phyloP scores from a whole-genome alignment of 1,139 yeast genomes.

The Zygoascus sp. region DNA sequence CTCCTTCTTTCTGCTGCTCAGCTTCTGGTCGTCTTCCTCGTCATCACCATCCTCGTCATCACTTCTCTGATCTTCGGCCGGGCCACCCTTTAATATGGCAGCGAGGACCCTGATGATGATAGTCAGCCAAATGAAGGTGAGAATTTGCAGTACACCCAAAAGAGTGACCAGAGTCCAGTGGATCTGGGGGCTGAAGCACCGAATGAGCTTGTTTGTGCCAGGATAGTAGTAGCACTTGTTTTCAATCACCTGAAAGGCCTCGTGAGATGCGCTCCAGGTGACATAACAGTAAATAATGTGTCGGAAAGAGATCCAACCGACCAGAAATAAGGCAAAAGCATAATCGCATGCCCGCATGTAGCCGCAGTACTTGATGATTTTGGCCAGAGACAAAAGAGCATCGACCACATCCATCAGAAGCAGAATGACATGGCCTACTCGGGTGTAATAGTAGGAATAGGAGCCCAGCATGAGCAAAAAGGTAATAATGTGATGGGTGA shows the following conservation, averaged over 20 bases:
- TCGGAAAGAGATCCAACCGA: slow-evolving; percentile 66
- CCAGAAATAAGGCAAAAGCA: slow-evolving; percentile 62
- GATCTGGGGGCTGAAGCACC: slow-evolving; percentile 58
- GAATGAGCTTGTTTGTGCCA: slow-evolving; percentile 26
- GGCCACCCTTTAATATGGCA: slow-evolving; percentile 63
- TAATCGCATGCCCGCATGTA: slow-evolving; percentile 56
- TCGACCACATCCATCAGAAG: slow-evolving; percentile 84
- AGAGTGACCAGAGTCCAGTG: slow-evolving; percentile 52
- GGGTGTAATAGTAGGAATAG: slow-evolving; percentile 64
- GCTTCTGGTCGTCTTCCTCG: neutral
- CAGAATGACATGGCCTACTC: slow-evolving; percentile 75
- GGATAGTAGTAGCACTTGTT: slow-evolving; percentile 25
- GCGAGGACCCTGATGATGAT: slow-evolving; percentile 66
- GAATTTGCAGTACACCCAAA: slow-evolving; percentile 60
- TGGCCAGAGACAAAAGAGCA: slow-evolving; percentile 65
- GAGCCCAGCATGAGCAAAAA: slow-evolving; percentile 64
- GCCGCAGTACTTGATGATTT: slow-evolving; percentile 71
- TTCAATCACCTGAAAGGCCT: slow-evolving; percentile 29
- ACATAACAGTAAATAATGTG: slow-evolving; percentile 73
- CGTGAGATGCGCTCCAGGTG: slow-evolving; percentile 39
- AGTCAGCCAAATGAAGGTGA: slow-evolving; percentile 70
- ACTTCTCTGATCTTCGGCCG: slow-evolving; percentile 80
- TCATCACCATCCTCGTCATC: slow-evolving; percentile 52
- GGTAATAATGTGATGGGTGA: slow-evolving; percentile 82
- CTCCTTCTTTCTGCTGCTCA: neutral